These are phyloP conservation scores for Cichorium intybus DNA, from an alignment of 140 eudicot species.

Conservation along the genomic window DNA sequence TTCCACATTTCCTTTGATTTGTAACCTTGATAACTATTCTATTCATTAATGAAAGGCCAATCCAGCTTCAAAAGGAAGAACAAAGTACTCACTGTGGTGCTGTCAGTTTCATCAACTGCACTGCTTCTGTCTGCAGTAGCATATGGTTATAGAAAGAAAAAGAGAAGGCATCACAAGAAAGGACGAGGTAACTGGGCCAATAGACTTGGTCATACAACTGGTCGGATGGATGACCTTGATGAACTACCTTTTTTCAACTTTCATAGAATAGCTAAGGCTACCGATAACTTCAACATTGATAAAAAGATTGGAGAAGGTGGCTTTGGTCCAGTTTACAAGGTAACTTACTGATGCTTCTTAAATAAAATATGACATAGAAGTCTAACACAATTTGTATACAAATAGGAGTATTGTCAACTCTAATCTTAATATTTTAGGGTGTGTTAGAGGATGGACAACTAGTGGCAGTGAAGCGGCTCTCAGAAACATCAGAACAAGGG, in stretches of 20 bases:
- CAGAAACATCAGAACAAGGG: constrained; percentile 16
- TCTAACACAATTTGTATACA: too few species aligned
- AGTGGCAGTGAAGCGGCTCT: constrained; percentile 16
- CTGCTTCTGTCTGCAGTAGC: constrained; percentile 13
- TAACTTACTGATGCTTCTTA: not conserved
- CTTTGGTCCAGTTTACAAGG: too few species aligned
- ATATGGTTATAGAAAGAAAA: constrained; percentile 8
- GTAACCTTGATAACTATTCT: too few species aligned
- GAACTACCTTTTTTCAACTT: constrained; percentile 12
- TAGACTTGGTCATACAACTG: not conserved
- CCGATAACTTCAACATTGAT: constrained; percentile 5
- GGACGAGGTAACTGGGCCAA: not conserved
- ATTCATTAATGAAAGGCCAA: not conserved
- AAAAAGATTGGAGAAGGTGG: constrained; percentile 29
- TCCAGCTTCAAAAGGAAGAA: not conserved
- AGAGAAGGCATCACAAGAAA: not conserved
- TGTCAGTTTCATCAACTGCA: not conserved
- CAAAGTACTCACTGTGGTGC: not conserved
- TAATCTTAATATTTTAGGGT: not conserved
- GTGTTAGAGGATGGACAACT: not conserved
- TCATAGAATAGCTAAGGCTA: constrained; percentile 9
- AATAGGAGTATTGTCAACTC: too few species aligned
- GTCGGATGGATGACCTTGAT: constrained; percentile 3
- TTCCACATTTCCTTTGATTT: too few species aligned
- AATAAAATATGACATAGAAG: not conserved